These are phyloP conservation scores for Mucor racemosus DNA, from an alignment of 371 early-diverging fungal species.

Conservation along the genomic window DNA sequence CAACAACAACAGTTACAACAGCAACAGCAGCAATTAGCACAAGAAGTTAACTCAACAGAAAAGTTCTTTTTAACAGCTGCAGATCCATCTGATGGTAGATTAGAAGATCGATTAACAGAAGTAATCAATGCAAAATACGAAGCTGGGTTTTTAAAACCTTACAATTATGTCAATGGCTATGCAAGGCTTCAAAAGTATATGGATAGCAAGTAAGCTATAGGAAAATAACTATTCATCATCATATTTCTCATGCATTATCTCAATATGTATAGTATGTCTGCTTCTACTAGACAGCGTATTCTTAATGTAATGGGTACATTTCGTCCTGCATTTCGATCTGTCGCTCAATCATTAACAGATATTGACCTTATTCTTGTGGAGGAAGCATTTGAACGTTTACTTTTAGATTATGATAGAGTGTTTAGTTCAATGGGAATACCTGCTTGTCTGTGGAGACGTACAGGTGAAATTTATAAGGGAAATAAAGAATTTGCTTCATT, in stretches of 20 bases:
- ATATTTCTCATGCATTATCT: not conserved
- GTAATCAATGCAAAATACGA: constrained; percentile 93
- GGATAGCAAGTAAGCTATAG: constrained; percentile 74
- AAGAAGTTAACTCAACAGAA: constrained; percentile 55
- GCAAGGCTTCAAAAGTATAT: constrained; percentile 88
- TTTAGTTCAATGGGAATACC: constrained; percentile 95
- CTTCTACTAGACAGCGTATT: constrained; percentile 75
- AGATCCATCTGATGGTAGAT: constrained; percentile 83
- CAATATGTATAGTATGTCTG: constrained; percentile 65
- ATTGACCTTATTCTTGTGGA: constrained; percentile 91
- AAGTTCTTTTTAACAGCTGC: constrained; percentile 89
- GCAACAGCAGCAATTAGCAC: not conserved
- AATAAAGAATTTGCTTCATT: constrained; percentile 93
- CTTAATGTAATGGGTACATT: constrained; percentile 87
- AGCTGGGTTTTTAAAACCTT: constrained; percentile 92
- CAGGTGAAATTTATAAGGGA: constrained; percentile 95
- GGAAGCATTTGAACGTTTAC: constrained; percentile 90
- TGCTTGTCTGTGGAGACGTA: constrained; percentile 92
- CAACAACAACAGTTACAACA: constrained; percentile 31
- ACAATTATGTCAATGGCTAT: constrained; percentile 93
- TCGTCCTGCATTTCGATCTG: constrained; percentile 83
- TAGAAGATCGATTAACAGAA: constrained; percentile 84
- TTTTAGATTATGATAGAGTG: constrained; percentile 70
- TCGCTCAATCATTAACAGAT: constrained; percentile 90
- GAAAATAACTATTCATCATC: not conserved